Base-by-base conservation (phyloP, 2,329 filamentous ascomycete genomes). In the Allantophomopsis cytisporea region DNA sequence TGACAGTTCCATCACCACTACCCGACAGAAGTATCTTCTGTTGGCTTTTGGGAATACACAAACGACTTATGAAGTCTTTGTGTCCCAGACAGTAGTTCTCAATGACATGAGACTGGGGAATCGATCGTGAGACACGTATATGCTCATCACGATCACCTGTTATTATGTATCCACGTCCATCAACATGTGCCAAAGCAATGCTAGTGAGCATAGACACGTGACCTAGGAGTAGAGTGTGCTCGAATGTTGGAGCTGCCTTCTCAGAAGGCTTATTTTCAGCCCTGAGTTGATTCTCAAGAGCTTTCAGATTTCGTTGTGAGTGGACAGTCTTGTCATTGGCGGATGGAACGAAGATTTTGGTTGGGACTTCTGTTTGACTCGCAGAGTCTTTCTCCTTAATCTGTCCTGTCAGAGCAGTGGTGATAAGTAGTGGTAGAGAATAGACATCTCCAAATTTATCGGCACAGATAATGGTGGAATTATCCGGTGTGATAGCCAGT, bases 391-490 rank as follows among this genome's bases (percentile, higher is more conserved):
- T 7, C 13, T 32, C 31, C 14, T 39, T 41, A 23, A 45, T 42
- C 12, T 43, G 45, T 36, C 43, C 36, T 39, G 47, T 43, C 8
- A 41, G 37, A 18, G 36, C 38, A 13, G 16, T 43, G 20, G 13
- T 39, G 39, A 11, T 53, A 53, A 35, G 86, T 57, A 96, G 66
- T 12, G 91, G 89, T 7, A 98, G 62, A 10, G 83, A 74, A 61
- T 94, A 96, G 44, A 95, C 89, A 57, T 98, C 91, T 47, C 91
- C 91, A 54, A 96, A 96, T 60, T 98, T 98, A 65, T 98, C 91
- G 39, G 78, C 89, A 45, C 76, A 78, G 42, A 96, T 61, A 45
- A 98, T 84, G 7, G 77, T 83, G 34, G 69, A 67, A 45, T 75
- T 69, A 54, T 88, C 80, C 31, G 73, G 64, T 7, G 81, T 76